phyloP scores from a whole-genome alignment of 2,329 filamentous ascomycete genomes.

The Hymenoscyphus linearis region DNA sequence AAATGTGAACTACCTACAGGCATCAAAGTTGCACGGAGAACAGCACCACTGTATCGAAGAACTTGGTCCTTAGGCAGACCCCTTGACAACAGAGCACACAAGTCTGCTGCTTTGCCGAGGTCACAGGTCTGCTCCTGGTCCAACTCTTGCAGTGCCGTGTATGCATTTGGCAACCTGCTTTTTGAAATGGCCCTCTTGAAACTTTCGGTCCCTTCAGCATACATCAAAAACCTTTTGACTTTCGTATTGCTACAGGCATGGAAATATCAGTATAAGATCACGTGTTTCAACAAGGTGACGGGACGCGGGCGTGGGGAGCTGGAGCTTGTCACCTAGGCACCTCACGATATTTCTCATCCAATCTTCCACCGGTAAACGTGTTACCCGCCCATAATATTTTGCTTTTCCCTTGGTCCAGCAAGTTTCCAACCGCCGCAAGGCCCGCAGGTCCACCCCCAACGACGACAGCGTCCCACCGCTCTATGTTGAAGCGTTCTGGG shows the following conservation, averaged over 20 bases:
- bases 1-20: constrained; percentile 23
- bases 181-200: constrained; percentile 46
- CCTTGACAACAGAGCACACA: constrained; percentile 41
- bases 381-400: constrained; percentile 56
- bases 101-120: constrained; percentile 52
- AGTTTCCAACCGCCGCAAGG: constrained; percentile 55
- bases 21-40: constrained; percentile 37
- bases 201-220: constrained; percentile 46
- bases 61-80: too few relatives aligned
- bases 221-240: constrained; percentile 53
- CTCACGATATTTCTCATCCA: constrained; percentile 52
- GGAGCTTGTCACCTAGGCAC: constrained; percentile 42
- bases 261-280: constrained; percentile 10
- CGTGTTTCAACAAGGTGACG: constrained; percentile 2
- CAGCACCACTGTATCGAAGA: constrained; percentile 34
- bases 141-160: constrained; percentile 46
- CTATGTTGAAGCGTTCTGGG: not conserved
- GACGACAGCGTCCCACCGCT: constrained; percentile 47
- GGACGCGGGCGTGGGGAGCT: not conserved
- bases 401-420: constrained; percentile 48
- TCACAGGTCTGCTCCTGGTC: constrained; percentile 53
- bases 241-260: constrained; percentile 50
- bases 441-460: constrained; percentile 55
- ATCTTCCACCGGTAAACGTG: constrained; percentile 46
- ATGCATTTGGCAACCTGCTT: constrained; percentile 46